Evolutionary conservation across 768 basidiomycete species (phyloP), one percentile per base, ranked within the genome.

Genomic region (Cystobasidiopsis lactophilus): DNA sequence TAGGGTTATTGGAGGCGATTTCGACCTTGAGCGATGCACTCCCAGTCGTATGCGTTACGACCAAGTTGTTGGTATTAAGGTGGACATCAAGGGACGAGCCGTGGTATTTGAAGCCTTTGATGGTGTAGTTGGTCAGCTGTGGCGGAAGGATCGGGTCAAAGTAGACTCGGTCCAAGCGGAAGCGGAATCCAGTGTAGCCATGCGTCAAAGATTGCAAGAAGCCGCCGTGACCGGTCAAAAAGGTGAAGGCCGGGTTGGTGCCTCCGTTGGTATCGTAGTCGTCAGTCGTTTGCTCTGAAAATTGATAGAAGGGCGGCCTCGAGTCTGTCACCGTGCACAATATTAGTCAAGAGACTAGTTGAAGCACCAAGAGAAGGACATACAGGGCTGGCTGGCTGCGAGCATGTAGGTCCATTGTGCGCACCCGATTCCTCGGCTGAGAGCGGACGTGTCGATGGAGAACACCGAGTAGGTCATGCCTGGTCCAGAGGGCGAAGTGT

Each of bases 181-280:
- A 54, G 30, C 58, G 58, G 55, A 54, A 56, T 19, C 58, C 58
- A 18, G 58, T 59, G 51, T 50, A 59, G 13, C 58, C 58, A 51
- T 59, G 58, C 13, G 58, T 56, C 23, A 54, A 44, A 5, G 58
- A 55, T 50, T 58, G 57, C 2, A 58, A 52, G 57, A 39, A 58
- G 1, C 57, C 58, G 19, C 58, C 58, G 33, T 54, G 53, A 2
- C 58, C 57, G 23, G 54, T 55, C 37, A 55, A 30, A 31, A 55
- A 55, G n/a, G 50, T 52, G 50, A 14, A 55, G 16, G 50, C 54
- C 0, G 55, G 55, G 47, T 59, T 59, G 0, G 55, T 56, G 0
- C 55, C 55, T 3, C 52, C 52, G 29, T 59, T 56, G 3, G 18
- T 29, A 3, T 35, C 19, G 39, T 40, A 56, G 23, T 35, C 51